These are phyloP conservation scores for Fusarium sterilihyphosum DNA, from an alignment of 2,329 filamentous ascomycete genomes.

Conservation along the genomic window DNA sequence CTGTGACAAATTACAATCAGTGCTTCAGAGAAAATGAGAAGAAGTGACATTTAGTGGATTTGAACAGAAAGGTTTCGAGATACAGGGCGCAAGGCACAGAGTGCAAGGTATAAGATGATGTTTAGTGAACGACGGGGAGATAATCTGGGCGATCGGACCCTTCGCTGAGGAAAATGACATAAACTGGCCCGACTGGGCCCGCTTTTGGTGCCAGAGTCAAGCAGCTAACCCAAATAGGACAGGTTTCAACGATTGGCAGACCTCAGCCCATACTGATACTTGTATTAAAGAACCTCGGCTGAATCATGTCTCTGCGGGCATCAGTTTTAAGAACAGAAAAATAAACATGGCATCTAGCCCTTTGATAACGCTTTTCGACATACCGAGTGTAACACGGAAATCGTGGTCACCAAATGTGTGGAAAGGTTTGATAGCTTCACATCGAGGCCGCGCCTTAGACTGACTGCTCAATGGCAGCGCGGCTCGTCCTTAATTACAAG, in stretches of 20 bases:
- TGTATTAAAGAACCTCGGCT: not conserved
- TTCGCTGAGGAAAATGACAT: not conserved
- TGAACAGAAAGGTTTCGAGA: not conserved
- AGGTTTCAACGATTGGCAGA: not conserved
- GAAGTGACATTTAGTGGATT: rapidly evolving
- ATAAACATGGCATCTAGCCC: not conserved
- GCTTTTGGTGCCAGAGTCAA: not conserved
- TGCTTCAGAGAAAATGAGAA: too few species aligned
- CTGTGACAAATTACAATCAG: too few species aligned
- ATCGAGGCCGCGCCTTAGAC: not conserved
- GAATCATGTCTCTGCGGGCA: not conserved
- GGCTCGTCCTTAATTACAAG: not conserved
- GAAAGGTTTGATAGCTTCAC: not conserved
- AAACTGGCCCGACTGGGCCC: not conserved
- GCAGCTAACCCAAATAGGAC: not conserved
- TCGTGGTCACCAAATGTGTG: constrained; percentile 2
- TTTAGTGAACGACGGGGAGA: not conserved
- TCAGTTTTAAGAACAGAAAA: not conserved
- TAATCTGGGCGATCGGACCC: not conserved
- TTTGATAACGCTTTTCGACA: not conserved
- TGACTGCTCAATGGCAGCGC: not conserved
- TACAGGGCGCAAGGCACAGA: not conserved
- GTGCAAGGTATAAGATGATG: not conserved
- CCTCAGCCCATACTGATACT: not conserved
- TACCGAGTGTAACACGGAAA: not conserved